Evolutionary conservation across 495 filamentous ascomycete species (phyloP).

Genomic region (Tuber magnatum): DNA sequence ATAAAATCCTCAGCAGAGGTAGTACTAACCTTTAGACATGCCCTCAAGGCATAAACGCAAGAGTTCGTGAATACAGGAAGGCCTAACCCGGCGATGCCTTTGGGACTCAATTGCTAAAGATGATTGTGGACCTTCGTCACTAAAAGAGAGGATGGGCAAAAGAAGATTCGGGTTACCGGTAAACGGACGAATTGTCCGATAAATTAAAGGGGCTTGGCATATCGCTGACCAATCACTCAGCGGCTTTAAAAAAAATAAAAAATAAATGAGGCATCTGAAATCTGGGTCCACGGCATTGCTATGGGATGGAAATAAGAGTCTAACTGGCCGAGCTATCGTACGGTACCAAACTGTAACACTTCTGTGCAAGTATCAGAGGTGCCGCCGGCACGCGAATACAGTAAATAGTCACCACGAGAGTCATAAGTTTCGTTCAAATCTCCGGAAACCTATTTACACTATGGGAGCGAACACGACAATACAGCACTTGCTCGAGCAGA

Average conservation of each 20-base stretch:
- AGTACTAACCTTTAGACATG: constrained; percentile 33
- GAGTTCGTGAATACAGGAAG: not conserved
- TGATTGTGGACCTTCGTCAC: not conserved
- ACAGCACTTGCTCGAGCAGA: not conserved
- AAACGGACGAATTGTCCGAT: not conserved
- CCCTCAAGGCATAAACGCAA: constrained; percentile 33
- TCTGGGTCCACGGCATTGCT: not conserved
- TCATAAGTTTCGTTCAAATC: not conserved
- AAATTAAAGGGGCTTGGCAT: not conserved
- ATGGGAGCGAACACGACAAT: not conserved
- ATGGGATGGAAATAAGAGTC: not conserved
- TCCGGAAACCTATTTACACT: not conserved
- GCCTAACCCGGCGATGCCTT: not conserved
- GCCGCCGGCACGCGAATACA: too few species aligned
- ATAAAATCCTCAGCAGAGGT: not conserved
- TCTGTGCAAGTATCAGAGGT: not conserved
- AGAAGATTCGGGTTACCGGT: too few species aligned
- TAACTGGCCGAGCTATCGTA: not conserved
- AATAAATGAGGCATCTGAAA: not conserved
- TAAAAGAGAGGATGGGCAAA: not conserved
- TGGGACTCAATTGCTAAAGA: not conserved
- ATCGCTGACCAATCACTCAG: not conserved
- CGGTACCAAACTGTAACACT: not conserved
- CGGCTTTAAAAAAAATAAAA: too few species aligned
- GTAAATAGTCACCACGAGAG: not conserved